Evolutionary conservation across 1,139 yeast species (phyloP).

Genomic region (Yamadazyma epiphylla): DNA sequence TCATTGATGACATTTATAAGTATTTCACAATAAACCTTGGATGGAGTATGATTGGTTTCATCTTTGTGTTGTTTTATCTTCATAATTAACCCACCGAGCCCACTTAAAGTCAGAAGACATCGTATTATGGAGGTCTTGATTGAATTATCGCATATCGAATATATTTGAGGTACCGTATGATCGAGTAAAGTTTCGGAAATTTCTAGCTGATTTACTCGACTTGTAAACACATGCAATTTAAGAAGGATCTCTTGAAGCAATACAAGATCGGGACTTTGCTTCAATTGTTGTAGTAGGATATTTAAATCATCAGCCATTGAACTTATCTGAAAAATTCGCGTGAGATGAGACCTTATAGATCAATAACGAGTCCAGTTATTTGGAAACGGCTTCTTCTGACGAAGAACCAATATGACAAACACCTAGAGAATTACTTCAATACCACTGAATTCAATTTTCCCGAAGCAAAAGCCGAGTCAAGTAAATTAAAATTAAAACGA

Average conservation of each 20-base stretch:
- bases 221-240: too few species aligned
- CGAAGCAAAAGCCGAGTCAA: slow-evolving; percentile 12
- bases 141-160: neutral
- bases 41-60: slow-evolving; percentile 11
- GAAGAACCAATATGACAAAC: too few species aligned
- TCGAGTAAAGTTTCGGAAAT: too few species aligned
- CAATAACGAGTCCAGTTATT: too few species aligned
- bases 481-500: slow-evolving; percentile 15
- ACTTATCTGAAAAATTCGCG: too few species aligned
- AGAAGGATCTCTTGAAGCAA: too few species aligned
- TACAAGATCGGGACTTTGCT: too few species aligned
- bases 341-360: too few species aligned
- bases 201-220: too few species aligned
- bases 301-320: too few species aligned
- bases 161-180: slow-evolving; percentile 8
- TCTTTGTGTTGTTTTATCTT: slow-evolving; percentile 2
- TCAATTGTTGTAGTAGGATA: too few species aligned
- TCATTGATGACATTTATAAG: slow-evolving; percentile 16
- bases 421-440: slow-evolving; percentile 16
- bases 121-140: slow-evolving; percentile 2
- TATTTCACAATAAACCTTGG: slow-evolving; percentile 9
- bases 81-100: slow-evolving; percentile 7
- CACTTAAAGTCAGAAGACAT: slow-evolving; percentile 5
- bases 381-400: too few species aligned
- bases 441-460: slow-evolving; percentile 16